phyloP scores from a whole-genome alignment of 768 basidiomycete species.

The Russula dissimulans region DNA sequence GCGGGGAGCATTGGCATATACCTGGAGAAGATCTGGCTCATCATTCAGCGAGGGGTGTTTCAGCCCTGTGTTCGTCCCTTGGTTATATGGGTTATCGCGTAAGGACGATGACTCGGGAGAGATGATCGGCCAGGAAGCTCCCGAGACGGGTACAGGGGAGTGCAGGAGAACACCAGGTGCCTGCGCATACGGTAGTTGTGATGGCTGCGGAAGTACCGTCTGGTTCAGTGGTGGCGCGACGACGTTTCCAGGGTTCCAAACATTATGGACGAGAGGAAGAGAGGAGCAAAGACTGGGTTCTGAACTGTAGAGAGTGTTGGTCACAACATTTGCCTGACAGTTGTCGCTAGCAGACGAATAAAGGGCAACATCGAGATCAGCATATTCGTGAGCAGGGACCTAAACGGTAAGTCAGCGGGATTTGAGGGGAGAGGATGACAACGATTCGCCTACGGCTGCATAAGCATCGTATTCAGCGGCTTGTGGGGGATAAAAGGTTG shows the following conservation, averaged over 20 bases:
- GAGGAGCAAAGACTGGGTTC: slow-evolving; percentile 5
- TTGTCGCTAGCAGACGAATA: slow-evolving; percentile 4
- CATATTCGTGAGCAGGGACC: slow-evolving; percentile 8
- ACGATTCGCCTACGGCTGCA: not conserved
- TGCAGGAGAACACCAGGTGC: slow-evolving; percentile 9
- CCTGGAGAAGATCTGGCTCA: slow-evolving; percentile 16
- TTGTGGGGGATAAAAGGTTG: slow-evolving; percentile 14
- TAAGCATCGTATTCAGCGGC: slow-evolving; percentile 4
- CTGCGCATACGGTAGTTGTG: slow-evolving; percentile 5
- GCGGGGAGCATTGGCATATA: slow-evolving; percentile 22
- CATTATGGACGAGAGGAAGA: slow-evolving; percentile 3
- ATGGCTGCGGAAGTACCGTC: not conserved
- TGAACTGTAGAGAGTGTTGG: not conserved
- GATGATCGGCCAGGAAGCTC: slow-evolving; percentile 11
- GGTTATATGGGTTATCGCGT: not conserved
- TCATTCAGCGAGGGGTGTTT: not conserved
- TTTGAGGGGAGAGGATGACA: not conserved
- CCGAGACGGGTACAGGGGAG: slow-evolving; percentile 18
- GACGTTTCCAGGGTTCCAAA: slow-evolving; percentile 9
- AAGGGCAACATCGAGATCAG: slow-evolving; percentile 4
- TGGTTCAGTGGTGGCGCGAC: not conserved
- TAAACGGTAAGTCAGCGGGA: slow-evolving; percentile 2
- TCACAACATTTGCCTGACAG: not conserved
- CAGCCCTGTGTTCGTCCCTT: not conserved
- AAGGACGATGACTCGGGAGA: slow-evolving; percentile 3